Conservation (phyloP, 2,329 filamentous ascomycete species). For the Pseudogymnoascus sp. region DNA sequence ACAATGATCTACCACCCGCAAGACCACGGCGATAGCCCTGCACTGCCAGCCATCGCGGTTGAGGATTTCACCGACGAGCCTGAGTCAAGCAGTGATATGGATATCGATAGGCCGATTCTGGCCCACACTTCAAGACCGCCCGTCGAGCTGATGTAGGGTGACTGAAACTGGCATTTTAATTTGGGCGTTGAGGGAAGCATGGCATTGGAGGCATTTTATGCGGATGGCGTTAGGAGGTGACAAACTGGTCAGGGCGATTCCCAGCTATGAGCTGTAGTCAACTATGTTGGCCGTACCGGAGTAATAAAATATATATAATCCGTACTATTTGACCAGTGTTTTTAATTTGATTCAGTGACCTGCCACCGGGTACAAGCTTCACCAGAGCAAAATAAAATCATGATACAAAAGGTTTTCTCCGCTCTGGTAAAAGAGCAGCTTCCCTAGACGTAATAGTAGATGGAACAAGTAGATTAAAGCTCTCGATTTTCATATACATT, state of each 20-base stretch:
- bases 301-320: background rate
- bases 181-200: constrained; percentile 1
- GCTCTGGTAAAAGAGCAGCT: background rate
- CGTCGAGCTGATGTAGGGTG: constrained; percentile 54
- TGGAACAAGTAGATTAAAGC: background rate
- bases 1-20: constrained; percentile 60
- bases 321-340: background rate
- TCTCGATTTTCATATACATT: constrained; percentile 6
- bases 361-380: background rate
- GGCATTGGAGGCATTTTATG: constrained; percentile 2
- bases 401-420: background rate
- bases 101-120: constrained; percentile 42
- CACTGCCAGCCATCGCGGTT: constrained; percentile 58
- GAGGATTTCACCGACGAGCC: constrained; percentile 60
- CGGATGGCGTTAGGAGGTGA: background rate
- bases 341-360: background rate
- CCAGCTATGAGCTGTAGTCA: constrained; percentile 1
- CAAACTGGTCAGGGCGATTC: background rate
- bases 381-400: background rate
- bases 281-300: background rate
- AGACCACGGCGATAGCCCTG: constrained; percentile 47
- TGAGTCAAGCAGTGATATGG: constrained; percentile 35
- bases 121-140: constrained; percentile 58
- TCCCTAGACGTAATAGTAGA: background rate
- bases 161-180: background rate